Evolutionary conservation across 2,329 filamentous ascomycete genomes (phyloP).

Genomic region (Pseudopithomyces chartarum): DNA sequence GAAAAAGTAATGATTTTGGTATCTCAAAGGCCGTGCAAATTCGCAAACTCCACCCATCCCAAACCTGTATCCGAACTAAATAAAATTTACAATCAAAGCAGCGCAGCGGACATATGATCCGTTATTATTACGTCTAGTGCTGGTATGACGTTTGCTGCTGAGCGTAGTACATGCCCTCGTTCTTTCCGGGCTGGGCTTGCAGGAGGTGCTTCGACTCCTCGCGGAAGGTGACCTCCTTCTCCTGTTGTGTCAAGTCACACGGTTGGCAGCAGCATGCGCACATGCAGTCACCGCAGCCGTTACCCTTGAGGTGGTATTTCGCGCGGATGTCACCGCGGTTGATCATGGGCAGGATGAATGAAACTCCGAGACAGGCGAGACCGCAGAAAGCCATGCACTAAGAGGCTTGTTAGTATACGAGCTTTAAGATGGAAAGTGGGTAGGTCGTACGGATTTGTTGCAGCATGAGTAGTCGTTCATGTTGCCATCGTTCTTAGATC

Average conservation of each 20-base stretch:
- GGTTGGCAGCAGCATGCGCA: conserved; percentile 42
- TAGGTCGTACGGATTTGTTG: conserved; percentile 28
- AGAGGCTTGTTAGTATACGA: conserved; percentile 9
- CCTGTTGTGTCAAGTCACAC: conserved; percentile 41
- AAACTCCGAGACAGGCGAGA: conserved; percentile 29
- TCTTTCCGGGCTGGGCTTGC: conserved; percentile 26
- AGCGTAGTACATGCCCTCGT: conserved; percentile 28
- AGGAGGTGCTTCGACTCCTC: conserved; percentile 21
- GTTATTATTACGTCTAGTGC: background rate
- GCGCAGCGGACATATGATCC: background rate
- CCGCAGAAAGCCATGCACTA: conserved; percentile 34
- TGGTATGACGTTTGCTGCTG: conserved; percentile 20
- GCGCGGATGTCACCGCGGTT: conserved; percentile 38
- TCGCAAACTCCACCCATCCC: background rate
- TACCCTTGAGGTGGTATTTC: conserved; percentile 38
- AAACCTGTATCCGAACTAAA: background rate
- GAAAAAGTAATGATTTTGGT: background rate
- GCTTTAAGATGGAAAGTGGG: background rate
- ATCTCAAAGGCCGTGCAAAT: background rate
- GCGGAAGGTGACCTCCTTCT: conserved; percentile 35
- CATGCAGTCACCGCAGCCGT: conserved; percentile 39
- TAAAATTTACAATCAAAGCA: background rate
- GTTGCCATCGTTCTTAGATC: conserved; percentile 32
- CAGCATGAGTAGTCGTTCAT: conserved; percentile 34
- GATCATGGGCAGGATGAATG: conserved; percentile 39